A percentile compares a stretch with the other conserved stretches of the same genome.
phyloP scores from a whole-genome alignment of 176 grass and related monocot species.

The Avena atlantica region DNA sequence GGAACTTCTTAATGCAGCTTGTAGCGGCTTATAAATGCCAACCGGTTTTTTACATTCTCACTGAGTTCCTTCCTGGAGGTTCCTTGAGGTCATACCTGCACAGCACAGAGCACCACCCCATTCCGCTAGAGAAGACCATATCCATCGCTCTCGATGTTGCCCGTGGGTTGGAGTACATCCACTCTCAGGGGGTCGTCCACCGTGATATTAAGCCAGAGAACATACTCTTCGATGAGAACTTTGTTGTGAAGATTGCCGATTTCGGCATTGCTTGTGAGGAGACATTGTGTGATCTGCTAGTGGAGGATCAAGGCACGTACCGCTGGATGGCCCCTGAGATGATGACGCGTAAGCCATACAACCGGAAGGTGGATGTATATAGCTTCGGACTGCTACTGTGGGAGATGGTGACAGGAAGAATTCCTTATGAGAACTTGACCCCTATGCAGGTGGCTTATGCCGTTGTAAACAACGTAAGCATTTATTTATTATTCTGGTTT shows the following conservation, averaged over 20 bases:
- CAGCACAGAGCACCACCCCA: slow-evolving; percentile 51
- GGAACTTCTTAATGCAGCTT: slow-evolving; percentile 54
- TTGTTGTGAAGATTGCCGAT: slow-evolving; percentile 71
- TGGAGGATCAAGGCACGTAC: slow-evolving; percentile 73
- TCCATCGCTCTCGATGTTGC: slow-evolving; percentile 62
- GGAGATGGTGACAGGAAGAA: slow-evolving; percentile 74
- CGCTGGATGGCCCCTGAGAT: slow-evolving; percentile 93
- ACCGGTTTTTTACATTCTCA: slow-evolving; percentile 72
- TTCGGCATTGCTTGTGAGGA: slow-evolving; percentile 87
- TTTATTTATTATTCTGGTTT: background rate
- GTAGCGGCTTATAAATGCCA: slow-evolving; percentile 60
- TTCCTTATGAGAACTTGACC: slow-evolving; percentile 62
- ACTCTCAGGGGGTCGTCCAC: slow-evolving; percentile 80
- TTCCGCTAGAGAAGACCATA: slow-evolving; percentile 66
- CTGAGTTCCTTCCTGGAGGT: slow-evolving; percentile 68
- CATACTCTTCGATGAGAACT: slow-evolving; percentile 77
- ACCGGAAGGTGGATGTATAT: slow-evolving; percentile 76
- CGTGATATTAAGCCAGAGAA: slow-evolving; percentile 71
- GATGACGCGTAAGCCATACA: slow-evolving; percentile 72
- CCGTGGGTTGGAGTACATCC: slow-evolving; percentile 74
- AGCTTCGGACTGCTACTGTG: slow-evolving; percentile 79
- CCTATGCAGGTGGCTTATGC: slow-evolving; percentile 75
- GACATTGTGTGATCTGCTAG: slow-evolving; percentile 57
- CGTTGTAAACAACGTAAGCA: slow-evolving; percentile 49
- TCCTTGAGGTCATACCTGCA: slow-evolving; percentile 77